Percentiles rank a stretch among this genome's conserved stretches.
Evolutionary conservation across 129 eudicot species (phyloP).

Genomic region (Kitagawia praeruptora): DNA sequence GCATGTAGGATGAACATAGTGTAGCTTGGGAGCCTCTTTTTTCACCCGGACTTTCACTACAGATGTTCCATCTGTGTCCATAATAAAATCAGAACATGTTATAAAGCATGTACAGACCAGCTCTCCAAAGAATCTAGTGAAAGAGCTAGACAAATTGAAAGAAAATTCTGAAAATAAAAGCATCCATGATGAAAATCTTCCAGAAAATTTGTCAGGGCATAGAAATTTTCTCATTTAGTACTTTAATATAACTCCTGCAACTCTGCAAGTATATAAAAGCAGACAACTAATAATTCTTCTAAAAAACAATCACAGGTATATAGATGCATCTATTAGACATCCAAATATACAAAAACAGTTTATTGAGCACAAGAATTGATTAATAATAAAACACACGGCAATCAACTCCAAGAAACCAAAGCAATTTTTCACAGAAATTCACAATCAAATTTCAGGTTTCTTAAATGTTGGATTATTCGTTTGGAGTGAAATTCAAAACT

Average conservation of each 20-base stretch:
- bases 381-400: background rate
- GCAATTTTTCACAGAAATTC: background rate
- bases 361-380: background rate
- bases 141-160: background rate
- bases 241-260: background rate
- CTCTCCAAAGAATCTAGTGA: background rate
- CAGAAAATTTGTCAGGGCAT: background rate
- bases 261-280: background rate
- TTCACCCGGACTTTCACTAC: constrained; percentile 44
- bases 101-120: background rate
- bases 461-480: background rate
- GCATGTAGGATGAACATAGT: constrained; percentile 66
- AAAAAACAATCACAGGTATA: background rate
- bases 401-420: background rate
- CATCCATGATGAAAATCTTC: background rate
- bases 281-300: background rate
- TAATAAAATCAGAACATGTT: background rate
- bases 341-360: background rate
- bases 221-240: background rate
- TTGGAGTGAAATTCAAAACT: background rate
- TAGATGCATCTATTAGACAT: background rate
- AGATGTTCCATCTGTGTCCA: constrained; percentile 57
- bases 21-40: constrained; percentile 62
- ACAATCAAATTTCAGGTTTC: background rate
- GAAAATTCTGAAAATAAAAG: background rate